Percentiles rank a stretch among this genome's conserved stretches.
Conservation (phyloP, 352 stramenopile genomes). For the Globisporangium lucens region DNA sequence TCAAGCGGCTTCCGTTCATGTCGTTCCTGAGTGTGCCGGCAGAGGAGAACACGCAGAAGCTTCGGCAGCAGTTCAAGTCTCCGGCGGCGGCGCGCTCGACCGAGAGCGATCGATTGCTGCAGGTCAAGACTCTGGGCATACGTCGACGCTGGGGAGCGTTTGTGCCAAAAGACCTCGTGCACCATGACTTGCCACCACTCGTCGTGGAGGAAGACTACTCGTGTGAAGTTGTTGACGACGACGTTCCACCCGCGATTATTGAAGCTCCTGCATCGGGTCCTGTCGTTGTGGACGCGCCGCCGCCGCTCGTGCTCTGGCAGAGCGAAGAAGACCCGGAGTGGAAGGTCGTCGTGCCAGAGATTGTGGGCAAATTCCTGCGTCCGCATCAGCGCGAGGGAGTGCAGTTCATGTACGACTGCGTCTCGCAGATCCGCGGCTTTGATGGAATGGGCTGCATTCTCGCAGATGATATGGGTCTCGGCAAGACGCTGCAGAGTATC, state of each 20-base stretch:
- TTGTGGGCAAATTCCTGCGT: constrained; percentile 94
- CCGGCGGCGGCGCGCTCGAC: constrained; percentile 48
- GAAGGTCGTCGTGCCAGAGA: constrained; percentile 81
- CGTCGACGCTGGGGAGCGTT: constrained; percentile 52
- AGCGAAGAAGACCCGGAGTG: constrained; percentile 57
- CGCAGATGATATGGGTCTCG: constrained; percentile 86
- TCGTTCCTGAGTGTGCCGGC: constrained; percentile 74
- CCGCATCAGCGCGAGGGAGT: constrained; percentile 96
- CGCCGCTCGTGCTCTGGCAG: constrained; percentile 80
- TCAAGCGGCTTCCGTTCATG: constrained; percentile 81
- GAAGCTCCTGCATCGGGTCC: constrained; percentile 21
- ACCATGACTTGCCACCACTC: constrained; percentile 58
- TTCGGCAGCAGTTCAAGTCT: constrained; percentile 77
- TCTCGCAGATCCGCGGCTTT: constrained; percentile 68
- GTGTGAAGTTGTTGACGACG: constrained; percentile 27
- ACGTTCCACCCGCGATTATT: constrained; percentile 18
- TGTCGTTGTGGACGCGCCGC: constrained; percentile 33
- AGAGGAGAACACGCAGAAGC: constrained; percentile 45
- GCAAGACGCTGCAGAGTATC: constrained; percentile 88
- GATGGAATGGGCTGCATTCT: constrained; percentile 85
- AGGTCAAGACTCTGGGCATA: constrained; percentile 85
- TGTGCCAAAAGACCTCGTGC: constrained; percentile 53
- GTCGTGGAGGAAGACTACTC: constrained; percentile 57
- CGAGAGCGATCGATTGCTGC: constrained; percentile 75
- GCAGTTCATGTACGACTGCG: constrained; percentile 97